Base-by-base conservation (phyloP, 139 green algal genomes). In the Coccomyxa sp. region DNA sequence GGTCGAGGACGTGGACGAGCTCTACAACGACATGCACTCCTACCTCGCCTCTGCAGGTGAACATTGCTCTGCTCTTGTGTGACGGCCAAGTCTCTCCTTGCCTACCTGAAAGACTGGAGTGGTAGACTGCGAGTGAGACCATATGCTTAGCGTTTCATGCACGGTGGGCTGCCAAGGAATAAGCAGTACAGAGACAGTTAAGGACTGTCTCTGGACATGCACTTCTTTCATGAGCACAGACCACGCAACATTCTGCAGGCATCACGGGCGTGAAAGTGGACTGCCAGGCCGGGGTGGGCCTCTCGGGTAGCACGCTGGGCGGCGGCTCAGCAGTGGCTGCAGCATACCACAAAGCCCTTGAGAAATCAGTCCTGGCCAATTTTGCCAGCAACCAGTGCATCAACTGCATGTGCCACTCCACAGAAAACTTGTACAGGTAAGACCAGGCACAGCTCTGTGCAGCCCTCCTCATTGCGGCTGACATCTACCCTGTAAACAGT, bases 381-480 rank as follows among this genome's bases (percentile, higher is more conserved):
- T 99, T 99, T 80, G 84, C 86, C 1, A 85, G 84, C 74, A 98
- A 98, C 85, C 87, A 95, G 79, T 83, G 87, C 80, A 98, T 99
- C 85, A 97, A 98, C 86, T 99, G 96, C 95, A 99, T 99, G 96
- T 98, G 94, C 86, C 96, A 99, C 91, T 95, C 90, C 44, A 98
- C 92, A 3, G 96, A 99, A 73, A 97, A 98, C 89, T 85, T 99
- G 58, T 91, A 85, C 77, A 77, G 84, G 68, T 84, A 80, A 77
- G 77, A 24, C 12, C n/a, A n/a, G 70, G 73, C 73, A 88, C 74
- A 33, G 79, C 78, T 31, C 39, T 88, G 39, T 71, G 78, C 6
- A 81, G 78, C 33, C 74, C 82, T 41, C 83, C 75, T 39, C 68
- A 18, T 40, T 36, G 68, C 31, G 31, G 12, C 68, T 73, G 29